A percentile compares a stretch with the other conserved stretches of the same genome.
These are phyloP conservation scores for Colletotrichum spaethianum DNA, from an alignment of 2,329 filamentous ascomycete species.

Conservation along the genomic window DNA sequence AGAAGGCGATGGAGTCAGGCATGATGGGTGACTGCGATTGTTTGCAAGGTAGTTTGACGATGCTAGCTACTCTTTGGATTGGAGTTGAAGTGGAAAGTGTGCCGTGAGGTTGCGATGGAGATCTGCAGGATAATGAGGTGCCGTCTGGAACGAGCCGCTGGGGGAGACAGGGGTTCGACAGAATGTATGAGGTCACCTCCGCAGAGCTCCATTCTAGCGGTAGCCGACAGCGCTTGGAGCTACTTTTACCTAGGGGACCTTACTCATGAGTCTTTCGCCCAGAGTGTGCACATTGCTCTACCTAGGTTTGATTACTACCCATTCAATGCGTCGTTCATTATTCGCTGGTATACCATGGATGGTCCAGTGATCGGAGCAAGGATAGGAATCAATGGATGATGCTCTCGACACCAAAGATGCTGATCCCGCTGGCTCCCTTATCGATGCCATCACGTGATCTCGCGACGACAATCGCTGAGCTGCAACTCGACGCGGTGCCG, in stretches of 20 bases:
- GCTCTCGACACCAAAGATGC: background rate
- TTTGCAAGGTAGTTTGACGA: background rate
- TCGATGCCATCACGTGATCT: constrained; percentile 41
- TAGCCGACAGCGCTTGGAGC: background rate
- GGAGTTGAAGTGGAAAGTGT: background rate
- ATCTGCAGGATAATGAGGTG: constrained; percentile 8
- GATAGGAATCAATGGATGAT: background rate
- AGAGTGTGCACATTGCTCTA: background rate
- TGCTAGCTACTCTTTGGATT: background rate
- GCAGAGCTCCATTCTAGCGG: constrained; percentile 22
- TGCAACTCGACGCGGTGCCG: constrained; percentile 19
- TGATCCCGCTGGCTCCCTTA: background rate
- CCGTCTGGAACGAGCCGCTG: constrained; percentile 24
- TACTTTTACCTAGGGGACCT: constrained; percentile 4
- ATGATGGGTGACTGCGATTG: constrained; percentile 51
- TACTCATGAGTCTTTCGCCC: background rate
- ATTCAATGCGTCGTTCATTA: background rate
- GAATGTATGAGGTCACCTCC: constrained; percentile 41
- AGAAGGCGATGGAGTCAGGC: constrained; percentile 68
- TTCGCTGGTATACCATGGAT: background rate
- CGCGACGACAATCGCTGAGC: constrained; percentile 13
- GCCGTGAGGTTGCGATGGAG: constrained; percentile 12
- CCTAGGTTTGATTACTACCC: background rate
- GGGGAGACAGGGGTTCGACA: constrained; percentile 31
- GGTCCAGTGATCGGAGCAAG: background rate